These are phyloP conservation scores for Leccinum boreale DNA, from an alignment of 768 basidiomycete species.

Conservation along the genomic window DNA sequence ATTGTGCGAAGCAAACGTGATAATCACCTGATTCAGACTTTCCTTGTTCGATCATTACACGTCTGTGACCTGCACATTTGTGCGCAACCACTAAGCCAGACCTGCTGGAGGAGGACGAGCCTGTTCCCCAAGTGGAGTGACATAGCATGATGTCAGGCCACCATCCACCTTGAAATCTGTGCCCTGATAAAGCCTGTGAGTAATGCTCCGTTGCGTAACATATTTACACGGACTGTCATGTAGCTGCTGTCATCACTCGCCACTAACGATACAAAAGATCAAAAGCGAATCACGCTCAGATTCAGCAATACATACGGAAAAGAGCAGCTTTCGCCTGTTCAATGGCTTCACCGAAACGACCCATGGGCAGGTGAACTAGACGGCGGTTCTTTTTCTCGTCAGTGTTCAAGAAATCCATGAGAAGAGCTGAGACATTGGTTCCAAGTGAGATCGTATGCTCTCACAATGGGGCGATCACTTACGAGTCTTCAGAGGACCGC, in stretches of 20 bases:
- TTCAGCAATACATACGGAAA: conserved; percentile 68
- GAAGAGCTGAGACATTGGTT: conserved; percentile 56
- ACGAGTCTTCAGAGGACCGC: conserved; percentile 95
- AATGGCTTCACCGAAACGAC: conserved; percentile 94
- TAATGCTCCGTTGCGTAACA: not conserved
- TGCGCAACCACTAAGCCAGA: conserved; percentile 36
- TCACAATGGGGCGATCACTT: conserved; percentile 28
- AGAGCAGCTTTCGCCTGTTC: conserved; percentile 92
- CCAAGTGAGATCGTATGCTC: not conserved
- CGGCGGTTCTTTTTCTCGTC: conserved; percentile 91
- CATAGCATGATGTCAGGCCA: conserved; percentile 88
- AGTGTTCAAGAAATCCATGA: conserved; percentile 98
- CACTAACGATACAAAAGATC: conserved; percentile 39
- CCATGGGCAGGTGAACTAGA: conserved; percentile 91
- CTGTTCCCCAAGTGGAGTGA: conserved; percentile 82
- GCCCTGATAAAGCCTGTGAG: conserved; percentile 44
- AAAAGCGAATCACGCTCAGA: conserved; percentile 4
- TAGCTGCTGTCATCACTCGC: conserved; percentile 97
- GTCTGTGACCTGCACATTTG: not conserved
- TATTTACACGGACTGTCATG: conserved; percentile 72
- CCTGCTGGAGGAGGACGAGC: conserved; percentile 68
- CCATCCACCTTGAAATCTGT: conserved; percentile 97
- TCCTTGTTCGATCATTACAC: not conserved
- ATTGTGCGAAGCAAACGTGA: not conserved
- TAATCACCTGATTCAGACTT: not conserved